Base-by-base conservation (phyloP, 2,329 filamentous ascomycete genomes). In the Calcarisporium arbuscula region DNA sequence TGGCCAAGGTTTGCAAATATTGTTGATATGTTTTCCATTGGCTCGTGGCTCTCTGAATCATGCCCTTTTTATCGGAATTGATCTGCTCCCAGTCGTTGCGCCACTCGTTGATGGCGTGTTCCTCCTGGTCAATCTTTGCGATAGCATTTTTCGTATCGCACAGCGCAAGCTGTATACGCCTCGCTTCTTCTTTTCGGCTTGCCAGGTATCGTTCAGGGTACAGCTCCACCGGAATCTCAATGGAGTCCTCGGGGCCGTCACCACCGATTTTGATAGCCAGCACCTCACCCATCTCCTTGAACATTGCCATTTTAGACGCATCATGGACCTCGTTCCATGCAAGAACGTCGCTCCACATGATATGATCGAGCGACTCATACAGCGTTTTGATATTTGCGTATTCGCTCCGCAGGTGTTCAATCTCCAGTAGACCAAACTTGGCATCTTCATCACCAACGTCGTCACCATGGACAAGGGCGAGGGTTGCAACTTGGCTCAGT, bases 161-260 rank as follows among this genome's bases (percentile, higher is more conserved):
- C 54, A 52, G 60, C 2, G 49, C 58, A 10, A 40, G 38, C 39
- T 68, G 65, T 27, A 74, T 70, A 7, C 61, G 57, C 8, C 63
- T 41, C 11, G 71, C 67, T 34, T 69, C 64, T 9, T 67, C 56
- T 35, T 64, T 66, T 11, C 65, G 62, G 9, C 46, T 52, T 30
- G 58, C 54, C 33, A 72, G 51, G 38, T 76, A 77, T n/a, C 62
- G 65, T 49, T 77, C 72, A 1, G 70, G 65, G 43, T 73, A 76
- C 41, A 74, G 65, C 10, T 66, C 53, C 27, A 57, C 53, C 6
- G 73, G 73, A 21, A 77, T 65, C 4, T 74, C 67, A 27, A 74
- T 57, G 4, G 60, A 59, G 28, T 63, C 62, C 7, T 54, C 48
- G 5, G 65, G 56, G 3, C 64, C 66, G 5, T 61, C 54, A 4